These are phyloP conservation scores for Pestalotiopsis sp. DNA, from an alignment of 2,329 filamentous ascomycete genomes.

Conservation along the genomic window DNA sequence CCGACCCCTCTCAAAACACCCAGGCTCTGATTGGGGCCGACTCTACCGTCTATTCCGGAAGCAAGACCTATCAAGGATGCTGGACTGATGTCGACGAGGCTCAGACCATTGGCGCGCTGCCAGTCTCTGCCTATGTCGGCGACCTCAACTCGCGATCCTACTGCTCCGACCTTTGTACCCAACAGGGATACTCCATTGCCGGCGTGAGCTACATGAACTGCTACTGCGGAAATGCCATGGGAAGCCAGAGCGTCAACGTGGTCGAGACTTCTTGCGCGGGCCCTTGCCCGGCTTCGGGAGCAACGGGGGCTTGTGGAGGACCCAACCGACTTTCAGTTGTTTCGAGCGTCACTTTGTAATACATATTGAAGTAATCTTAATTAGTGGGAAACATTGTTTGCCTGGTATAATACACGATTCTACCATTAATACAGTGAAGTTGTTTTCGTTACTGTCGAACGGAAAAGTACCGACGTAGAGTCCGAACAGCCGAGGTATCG, in stretches of 20 bases:
- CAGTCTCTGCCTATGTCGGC: conserved; percentile 5
- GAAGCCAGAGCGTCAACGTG: conserved; percentile 8
- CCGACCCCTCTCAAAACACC: conserved; percentile 6
- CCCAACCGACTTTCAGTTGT: conserved; percentile 8
- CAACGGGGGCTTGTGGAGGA: conserved; percentile 9
- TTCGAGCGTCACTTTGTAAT: conserved; percentile 10
- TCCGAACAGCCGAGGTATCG: neutral
- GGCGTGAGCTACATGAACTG: conserved; percentile 13
- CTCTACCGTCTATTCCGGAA: conserved; percentile 7
- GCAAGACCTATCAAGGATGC: conserved; percentile 11
- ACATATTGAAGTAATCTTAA: neutral
- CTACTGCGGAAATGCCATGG: conserved; percentile 14
- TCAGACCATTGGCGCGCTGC: conserved; percentile 12
- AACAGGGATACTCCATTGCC: conserved; percentile 10
- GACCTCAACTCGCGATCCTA: conserved; percentile 10
- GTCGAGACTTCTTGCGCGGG: conserved; percentile 11
- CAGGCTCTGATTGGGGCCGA: conserved; percentile 9
- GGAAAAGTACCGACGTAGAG: neutral
- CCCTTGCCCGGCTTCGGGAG: conserved; percentile 1
- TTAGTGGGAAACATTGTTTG: neutral
- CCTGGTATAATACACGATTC: no score
- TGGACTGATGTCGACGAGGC: conserved; percentile 11
- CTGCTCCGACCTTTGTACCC: conserved; percentile 6
- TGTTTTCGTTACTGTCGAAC: neutral
- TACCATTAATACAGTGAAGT: no score